Conservation (phyloP, 1,284 basidiomycete genomes). For the Tilletia caries region DNA sequence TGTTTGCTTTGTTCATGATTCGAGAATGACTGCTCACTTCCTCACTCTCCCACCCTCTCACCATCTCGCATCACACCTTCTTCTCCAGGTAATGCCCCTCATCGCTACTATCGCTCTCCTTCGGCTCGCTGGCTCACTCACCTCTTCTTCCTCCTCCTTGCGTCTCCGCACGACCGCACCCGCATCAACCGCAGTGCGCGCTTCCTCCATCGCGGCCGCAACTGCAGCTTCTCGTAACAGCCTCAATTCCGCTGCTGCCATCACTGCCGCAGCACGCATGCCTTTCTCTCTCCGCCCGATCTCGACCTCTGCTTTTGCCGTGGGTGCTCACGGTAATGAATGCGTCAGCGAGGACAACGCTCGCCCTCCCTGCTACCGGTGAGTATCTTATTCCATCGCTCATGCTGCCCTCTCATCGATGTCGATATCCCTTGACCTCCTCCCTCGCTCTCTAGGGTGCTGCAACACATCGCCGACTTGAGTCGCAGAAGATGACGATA, state of each 20-base stretch:
- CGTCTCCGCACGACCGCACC: slow-evolving; percentile 5
- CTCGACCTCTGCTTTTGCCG: slow-evolving; percentile 32
- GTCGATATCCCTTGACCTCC: too few species aligned
- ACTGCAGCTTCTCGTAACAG: slow-evolving; percentile 24
- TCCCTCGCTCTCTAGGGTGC: slow-evolving; percentile 20
- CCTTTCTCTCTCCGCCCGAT: slow-evolving; percentile 28
- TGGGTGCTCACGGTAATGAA: slow-evolving; percentile 23
- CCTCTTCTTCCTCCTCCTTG: background rate
- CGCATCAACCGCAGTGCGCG: slow-evolving; percentile 28
- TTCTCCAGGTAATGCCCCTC: background rate
- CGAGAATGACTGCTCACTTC: too few species aligned
- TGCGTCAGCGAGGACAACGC: slow-evolving; percentile 46
- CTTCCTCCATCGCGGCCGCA: slow-evolving; percentile 12
- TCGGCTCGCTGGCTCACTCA: slow-evolving; percentile 2
- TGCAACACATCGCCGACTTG: slow-evolving; percentile 48
- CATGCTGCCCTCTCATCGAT: background rate
- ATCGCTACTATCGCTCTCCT: background rate
- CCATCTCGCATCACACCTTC: background rate
- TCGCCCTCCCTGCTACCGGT: slow-evolving; percentile 46
- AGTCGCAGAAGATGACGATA: too few species aligned
- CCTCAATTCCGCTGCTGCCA: too few species aligned
- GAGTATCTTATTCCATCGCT: slow-evolving; percentile 7
- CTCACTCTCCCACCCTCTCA: background rate
- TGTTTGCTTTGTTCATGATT: too few species aligned
- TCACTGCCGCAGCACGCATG: background rate